Evolutionary conservation across 1,284 basidiomycete genomes (phyloP).

Genomic region (Ganoderma lucidum): DNA sequence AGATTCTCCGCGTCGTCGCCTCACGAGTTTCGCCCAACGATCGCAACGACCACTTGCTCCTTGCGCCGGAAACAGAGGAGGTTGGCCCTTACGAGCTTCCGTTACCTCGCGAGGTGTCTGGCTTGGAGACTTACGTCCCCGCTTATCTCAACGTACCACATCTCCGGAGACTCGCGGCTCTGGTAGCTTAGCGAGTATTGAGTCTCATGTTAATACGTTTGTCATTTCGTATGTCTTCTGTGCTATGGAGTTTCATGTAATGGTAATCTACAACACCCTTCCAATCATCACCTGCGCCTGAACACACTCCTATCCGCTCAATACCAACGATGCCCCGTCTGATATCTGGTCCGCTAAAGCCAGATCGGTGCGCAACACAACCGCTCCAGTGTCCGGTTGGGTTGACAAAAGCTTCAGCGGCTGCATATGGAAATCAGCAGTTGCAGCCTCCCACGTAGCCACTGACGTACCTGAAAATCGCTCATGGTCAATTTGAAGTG

Average conservation of each 20-base stretch:
- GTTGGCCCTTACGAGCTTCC: conserved; percentile 92
- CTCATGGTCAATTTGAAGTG: conserved; percentile 38
- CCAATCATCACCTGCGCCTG: conserved; percentile 21
- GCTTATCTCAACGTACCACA: conserved; percentile 88
- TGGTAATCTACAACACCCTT: conserved; percentile 32
- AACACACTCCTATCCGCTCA: conserved; percentile 25
- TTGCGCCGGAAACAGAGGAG: conserved; percentile 95
- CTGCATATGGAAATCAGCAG: conserved; percentile 21
- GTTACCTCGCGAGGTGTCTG: conserved; percentile 86
- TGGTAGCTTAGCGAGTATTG: conserved; percentile 66
- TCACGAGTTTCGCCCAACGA: conserved; percentile 94
- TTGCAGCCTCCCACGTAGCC: background rate
- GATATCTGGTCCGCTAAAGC: conserved; percentile 33
- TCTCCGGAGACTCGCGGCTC: conserved; percentile 80
- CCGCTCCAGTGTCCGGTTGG: conserved; percentile 18
- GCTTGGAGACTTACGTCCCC: conserved; percentile 88
- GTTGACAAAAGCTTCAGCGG: conserved; percentile 33
- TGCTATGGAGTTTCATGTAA: conserved; percentile 36
- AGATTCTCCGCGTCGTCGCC: conserved; percentile 96
- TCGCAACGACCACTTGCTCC: conserved; percentile 92
- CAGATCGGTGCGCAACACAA: conserved; percentile 31
- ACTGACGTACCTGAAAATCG: conserved; percentile 32
- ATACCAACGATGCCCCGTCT: conserved; percentile 32
- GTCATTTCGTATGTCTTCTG: conserved; percentile 40
- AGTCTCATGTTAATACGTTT: conserved; percentile 32